Conservation (phyloP, 257 asterid genomes). For the Marsdenia floribunda region DNA sequence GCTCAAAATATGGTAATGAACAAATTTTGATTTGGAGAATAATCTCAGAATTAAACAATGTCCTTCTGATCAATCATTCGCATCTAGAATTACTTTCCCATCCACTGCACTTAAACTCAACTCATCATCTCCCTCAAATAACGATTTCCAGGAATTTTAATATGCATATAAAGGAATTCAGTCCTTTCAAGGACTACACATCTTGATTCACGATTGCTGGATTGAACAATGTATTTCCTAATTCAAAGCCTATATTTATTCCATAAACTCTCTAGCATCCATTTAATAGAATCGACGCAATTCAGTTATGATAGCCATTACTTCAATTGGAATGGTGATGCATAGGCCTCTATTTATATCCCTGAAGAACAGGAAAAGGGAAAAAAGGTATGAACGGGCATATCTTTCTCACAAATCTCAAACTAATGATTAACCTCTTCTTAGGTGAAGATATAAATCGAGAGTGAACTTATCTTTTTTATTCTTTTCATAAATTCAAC, state of each 20-base stretch:
- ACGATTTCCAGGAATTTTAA: not conserved
- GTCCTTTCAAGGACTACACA: not conserved
- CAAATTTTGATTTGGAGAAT: not conserved
- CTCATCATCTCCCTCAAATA: not conserved
- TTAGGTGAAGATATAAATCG: not conserved
- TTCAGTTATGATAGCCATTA: not conserved
- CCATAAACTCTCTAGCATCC: not conserved
- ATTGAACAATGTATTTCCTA: not conserved
- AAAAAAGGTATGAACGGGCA: not conserved
- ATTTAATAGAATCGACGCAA: not conserved
- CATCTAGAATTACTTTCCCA: not conserved
- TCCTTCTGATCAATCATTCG: not conserved
- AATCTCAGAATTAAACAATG: not conserved
- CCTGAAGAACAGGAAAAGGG: not conserved
- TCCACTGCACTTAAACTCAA: not conserved
- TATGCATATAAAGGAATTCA: not conserved
- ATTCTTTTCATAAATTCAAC: not conserved
- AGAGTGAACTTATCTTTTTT: not conserved
- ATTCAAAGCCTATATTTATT: not conserved
- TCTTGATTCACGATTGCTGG: not conserved
- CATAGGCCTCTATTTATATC: not conserved
- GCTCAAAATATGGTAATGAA: not conserved
- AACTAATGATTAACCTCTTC: not conserved
- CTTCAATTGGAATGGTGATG: not conserved
- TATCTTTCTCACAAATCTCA: not conserved